Conservation (phyloP, 768 basidiomycete species). For the Boletellus ananiceps region DNA sequence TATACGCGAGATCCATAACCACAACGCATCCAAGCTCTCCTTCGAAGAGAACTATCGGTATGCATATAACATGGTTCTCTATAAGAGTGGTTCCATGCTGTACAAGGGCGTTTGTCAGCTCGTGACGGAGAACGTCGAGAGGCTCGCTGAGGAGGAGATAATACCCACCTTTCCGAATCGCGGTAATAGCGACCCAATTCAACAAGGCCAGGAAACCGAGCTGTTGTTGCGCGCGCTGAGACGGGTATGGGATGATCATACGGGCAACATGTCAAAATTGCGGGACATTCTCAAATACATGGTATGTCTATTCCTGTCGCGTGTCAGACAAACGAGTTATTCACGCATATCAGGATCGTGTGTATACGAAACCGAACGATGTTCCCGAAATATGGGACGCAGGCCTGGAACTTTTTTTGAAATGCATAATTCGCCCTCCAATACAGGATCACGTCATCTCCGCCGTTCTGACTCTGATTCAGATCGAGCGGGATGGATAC, state of each 20-base stretch:
- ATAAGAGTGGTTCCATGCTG: constrained; percentile 77
- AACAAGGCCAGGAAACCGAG: constrained; percentile 81
- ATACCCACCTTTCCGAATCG: constrained; percentile 79
- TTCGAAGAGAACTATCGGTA: constrained; percentile 94
- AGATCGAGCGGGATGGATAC: constrained; percentile 87
- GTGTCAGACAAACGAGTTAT: constrained; percentile 3
- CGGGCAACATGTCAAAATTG: constrained; percentile 80
- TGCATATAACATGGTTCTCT: constrained; percentile 90
- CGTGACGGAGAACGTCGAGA: constrained; percentile 77
- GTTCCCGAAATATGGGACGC: constrained; percentile 80
- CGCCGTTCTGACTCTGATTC: constrained; percentile 83
- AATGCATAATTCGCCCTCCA: constrained; percentile 71
- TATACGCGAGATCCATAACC: constrained; percentile 91
- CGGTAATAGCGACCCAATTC: constrained; percentile 60
- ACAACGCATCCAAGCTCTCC: constrained; percentile 83
- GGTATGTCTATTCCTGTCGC: constrained; percentile 45
- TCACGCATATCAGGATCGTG: constrained; percentile 68
- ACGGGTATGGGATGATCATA: constrained; percentile 93
- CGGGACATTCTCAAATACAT: constrained; percentile 93
- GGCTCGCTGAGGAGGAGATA: constrained; percentile 70
- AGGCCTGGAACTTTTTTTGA: constrained; percentile 78
- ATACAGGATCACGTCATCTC: constrained; percentile 80
- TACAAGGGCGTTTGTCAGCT: constrained; percentile 82
- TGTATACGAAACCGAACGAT: constrained; percentile 68
- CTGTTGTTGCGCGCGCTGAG: constrained; percentile 76